Conservation (phyloP, 495 filamentous ascomycete species). For the Hyaloscypha bicolor region DNA sequence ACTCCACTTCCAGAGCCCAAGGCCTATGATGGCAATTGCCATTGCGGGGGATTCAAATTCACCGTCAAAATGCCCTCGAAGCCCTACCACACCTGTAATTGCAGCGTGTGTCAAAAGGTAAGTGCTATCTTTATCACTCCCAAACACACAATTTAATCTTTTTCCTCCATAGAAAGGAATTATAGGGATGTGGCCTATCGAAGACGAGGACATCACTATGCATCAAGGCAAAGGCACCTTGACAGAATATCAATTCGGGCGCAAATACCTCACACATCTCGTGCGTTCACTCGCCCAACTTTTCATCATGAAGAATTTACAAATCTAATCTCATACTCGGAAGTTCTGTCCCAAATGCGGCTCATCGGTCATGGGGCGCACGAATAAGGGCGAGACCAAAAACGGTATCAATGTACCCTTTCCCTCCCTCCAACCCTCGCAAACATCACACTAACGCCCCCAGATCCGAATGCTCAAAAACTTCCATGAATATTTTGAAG, state of each 20-base stretch:
- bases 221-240: slow-evolving; percentile 11
- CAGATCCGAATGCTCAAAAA: slow-evolving; percentile 15
- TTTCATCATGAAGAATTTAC: background rate
- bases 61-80: slow-evolving; percentile 9
- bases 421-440: background rate
- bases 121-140: background rate
- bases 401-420: slow-evolving; percentile 15
- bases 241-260: slow-evolving; percentile 17
- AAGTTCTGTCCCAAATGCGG: slow-evolving; percentile 27
- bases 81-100: slow-evolving; percentile 13
- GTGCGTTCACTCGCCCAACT: background rate
- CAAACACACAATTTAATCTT: background rate
- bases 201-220: slow-evolving; percentile 3
- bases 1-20: slow-evolving; percentile 7
- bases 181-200: slow-evolving; percentile 10
- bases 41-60: slow-evolving; percentile 27
- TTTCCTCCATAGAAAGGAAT: slow-evolving; percentile 12
- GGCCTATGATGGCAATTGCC: slow-evolving; percentile 27
- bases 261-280: background rate
- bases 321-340: background rate
- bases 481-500: slow-evolving; percentile 1
- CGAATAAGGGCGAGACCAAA: background rate
- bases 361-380: slow-evolving; percentile 7
- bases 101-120: slow-evolving; percentile 17
- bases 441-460: background rate